Percentiles rank a stretch among this genome's conserved stretches.
These are phyloP conservation scores for Coemansia sp. DNA, from an alignment of 192 early-diverging fungal species.

Conservation along the genomic window DNA sequence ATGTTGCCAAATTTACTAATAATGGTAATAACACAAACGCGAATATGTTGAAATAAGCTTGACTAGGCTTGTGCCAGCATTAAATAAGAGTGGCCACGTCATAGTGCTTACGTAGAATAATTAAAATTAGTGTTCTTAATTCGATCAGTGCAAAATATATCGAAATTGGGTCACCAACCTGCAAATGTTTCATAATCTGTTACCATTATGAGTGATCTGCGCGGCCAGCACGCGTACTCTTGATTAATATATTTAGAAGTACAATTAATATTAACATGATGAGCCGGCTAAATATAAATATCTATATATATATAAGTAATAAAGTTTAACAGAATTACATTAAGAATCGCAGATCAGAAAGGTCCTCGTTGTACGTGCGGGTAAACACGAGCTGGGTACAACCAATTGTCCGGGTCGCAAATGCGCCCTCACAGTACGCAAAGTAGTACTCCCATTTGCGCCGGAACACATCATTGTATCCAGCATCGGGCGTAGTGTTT, in stretches of 20 bases:
- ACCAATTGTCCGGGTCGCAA: constrained; percentile 67
- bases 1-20: not conserved
- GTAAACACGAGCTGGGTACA: constrained; percentile 59
- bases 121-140: not conserved
- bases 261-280: not conserved
- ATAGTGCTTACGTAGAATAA: not conserved
- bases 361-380: constrained; percentile 48
- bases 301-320: constrained; percentile 1
- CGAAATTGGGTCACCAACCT: no score
- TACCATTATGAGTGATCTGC: no score
- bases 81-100: not conserved
- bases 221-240: no score
- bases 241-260: not conserved
- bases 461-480: constrained; percentile 63
- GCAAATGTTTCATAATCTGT: no score
- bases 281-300: not conserved
- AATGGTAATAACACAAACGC: not conserved
- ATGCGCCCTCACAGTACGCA: constrained; percentile 77
- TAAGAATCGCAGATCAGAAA: constrained; percentile 8
- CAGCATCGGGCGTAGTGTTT: constrained; percentile 13
- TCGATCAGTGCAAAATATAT: not conserved
- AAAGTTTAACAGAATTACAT: constrained; percentile 5
- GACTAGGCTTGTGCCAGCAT: not conserved
- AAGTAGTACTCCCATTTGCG: constrained; percentile 82
- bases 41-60: not conserved